phyloP scores from a whole-genome alignment of 2,329 filamentous ascomycete genomes.

The Neocucurbitaria cava region DNA sequence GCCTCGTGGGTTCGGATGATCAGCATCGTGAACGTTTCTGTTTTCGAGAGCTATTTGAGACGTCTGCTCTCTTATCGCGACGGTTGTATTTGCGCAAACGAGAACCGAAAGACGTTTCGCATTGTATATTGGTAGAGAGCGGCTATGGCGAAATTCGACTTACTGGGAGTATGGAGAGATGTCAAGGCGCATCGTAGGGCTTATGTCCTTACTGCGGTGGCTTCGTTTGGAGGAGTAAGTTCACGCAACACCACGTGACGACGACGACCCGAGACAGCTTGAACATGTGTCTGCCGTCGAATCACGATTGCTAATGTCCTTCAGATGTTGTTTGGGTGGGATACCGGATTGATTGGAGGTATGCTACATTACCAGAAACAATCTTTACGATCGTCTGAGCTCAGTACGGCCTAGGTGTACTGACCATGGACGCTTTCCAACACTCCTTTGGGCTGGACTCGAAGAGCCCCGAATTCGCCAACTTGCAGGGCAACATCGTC shows the following conservation, averaged over 20 bases:
- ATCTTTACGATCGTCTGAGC: background rate
- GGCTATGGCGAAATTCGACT: conserved; percentile 43
- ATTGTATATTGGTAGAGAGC: background rate
- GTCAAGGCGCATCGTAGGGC: conserved; percentile 50
- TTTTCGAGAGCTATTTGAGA: too few species aligned
- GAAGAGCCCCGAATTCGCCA: conserved; percentile 43
- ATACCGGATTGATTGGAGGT: conserved; percentile 44
- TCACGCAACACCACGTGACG: background rate
- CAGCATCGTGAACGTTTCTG: background rate
- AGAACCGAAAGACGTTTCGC: background rate
- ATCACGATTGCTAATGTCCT: too few species aligned
- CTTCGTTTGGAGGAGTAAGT: conserved; percentile 52
- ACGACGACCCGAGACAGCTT: too few species aligned
- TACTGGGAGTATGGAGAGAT: conserved; percentile 47
- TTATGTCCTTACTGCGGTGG: conserved; percentile 52
- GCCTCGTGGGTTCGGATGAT: background rate
- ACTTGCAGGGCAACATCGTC: conserved; percentile 54
- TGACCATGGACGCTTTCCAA: conserved; percentile 54
- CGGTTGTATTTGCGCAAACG: background rate
- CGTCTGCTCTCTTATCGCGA: background rate
- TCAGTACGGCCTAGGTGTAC: conserved; percentile 36
- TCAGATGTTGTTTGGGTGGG: conserved; percentile 44
- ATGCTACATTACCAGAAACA: background rate
- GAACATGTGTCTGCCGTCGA: too few species aligned
- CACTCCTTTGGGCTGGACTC: conserved; percentile 50